Evolutionary conservation across 257 asterid species (phyloP).

Genomic region (Nicotiana attenuata): DNA sequence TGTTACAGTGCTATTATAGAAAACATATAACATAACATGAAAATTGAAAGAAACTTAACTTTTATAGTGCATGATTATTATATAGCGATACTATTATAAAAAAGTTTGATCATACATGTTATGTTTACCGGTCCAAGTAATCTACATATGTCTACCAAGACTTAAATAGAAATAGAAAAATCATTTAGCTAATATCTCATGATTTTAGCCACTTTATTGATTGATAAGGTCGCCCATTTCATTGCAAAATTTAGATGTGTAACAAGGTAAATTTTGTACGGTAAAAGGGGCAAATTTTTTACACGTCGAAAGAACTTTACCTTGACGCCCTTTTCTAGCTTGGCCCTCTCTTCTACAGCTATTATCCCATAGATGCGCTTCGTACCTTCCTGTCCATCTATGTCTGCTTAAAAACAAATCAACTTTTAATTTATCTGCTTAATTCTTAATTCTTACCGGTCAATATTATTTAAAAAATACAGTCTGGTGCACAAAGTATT

Average conservation of each 20-base stretch:
- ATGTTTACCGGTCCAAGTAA: no score
- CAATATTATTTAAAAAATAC: no score
- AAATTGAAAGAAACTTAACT: no score
- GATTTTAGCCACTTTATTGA: neutral
- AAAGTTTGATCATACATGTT: no score
- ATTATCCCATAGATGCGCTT: conserved; percentile 99
- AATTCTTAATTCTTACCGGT: neutral
- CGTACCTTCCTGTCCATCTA: conserved; percentile 99
- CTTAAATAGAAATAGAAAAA: no score
- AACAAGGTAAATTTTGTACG: neutral
- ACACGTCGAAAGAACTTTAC: conserved; percentile 1
- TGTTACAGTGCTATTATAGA: no score
- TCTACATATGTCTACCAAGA: no score
- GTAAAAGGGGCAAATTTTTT: no score
- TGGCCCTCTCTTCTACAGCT: conserved; percentile 98
- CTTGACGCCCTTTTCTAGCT: conserved; percentile 99
- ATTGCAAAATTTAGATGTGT: neutral
- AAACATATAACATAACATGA: no score
- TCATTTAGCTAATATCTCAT: neutral
- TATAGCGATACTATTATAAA: no score
- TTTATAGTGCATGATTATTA: no score
- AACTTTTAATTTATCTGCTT: neutral
- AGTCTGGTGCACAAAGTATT: no score
- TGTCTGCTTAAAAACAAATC: conserved; percentile 44
- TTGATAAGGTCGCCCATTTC: neutral